Percentiles rank a stretch among this genome's conserved stretches.
Evolutionary conservation across 208 protist species (phyloP).

Genomic region (Leishmania tarentolae): DNA sequence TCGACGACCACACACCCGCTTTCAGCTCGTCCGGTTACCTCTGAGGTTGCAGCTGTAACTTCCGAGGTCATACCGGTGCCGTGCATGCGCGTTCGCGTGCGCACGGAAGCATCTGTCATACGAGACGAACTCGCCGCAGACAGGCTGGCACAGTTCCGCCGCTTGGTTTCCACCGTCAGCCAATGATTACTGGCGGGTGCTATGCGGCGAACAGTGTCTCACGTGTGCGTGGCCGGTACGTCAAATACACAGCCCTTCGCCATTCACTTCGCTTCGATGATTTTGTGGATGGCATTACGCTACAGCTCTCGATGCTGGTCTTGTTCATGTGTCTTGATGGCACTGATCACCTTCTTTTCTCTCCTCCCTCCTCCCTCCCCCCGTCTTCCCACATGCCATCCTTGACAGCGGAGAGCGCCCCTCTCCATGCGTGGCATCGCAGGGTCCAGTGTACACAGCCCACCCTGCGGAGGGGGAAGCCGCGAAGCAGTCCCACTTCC

Average conservation of each 20-base stretch:
- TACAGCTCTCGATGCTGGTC: background rate
- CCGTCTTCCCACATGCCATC: background rate
- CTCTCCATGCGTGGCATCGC: background rate
- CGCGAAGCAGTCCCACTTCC: background rate
- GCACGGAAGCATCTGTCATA: slow-evolving; percentile 2
- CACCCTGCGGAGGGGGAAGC: background rate
- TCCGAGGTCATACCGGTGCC: background rate
- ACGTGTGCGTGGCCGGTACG: background rate
- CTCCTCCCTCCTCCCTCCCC: background rate
- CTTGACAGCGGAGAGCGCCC: background rate
- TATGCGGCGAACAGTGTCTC: background rate
- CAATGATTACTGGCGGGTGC: background rate
- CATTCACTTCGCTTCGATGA: background rate
- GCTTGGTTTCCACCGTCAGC: background rate
- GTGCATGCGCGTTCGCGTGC: slow-evolving; percentile 4
- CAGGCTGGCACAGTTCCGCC: background rate
- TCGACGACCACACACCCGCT: background rate
- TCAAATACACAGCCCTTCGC: background rate
- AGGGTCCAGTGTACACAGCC: background rate
- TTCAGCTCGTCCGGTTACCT: background rate
- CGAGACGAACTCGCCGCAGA: slow-evolving; percentile 9
- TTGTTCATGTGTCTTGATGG: background rate
- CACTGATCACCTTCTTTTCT: background rate
- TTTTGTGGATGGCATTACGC: background rate
- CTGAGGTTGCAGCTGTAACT: background rate